Evolutionary conservation across 2,329 filamentous ascomycete species (phyloP).

Genomic region (Sclerotinia nivalis): DNA sequence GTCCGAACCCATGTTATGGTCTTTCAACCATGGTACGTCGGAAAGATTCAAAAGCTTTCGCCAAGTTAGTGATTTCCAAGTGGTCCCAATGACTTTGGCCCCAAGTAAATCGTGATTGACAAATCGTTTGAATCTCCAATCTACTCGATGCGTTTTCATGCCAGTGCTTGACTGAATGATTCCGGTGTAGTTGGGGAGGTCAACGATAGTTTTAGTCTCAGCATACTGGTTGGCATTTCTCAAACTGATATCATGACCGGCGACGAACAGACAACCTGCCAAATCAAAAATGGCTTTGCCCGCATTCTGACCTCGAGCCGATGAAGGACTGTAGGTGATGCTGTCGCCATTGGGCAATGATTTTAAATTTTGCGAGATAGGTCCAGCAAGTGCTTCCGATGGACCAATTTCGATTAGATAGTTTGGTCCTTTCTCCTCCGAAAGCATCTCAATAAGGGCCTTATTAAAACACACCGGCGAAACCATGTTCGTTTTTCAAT

Average conservation of each 20-base stretch:
- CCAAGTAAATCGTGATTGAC: slow-evolving; percentile 54
- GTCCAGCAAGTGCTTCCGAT: slow-evolving; percentile 23
- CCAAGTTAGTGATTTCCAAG: slow-evolving; percentile 35
- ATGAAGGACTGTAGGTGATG: slow-evolving; percentile 32
- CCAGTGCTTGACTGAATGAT: slow-evolving; percentile 55
- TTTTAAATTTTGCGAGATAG: slow-evolving; percentile 23
- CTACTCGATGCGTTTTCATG: slow-evolving; percentile 51
- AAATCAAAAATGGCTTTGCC: slow-evolving; percentile 16
- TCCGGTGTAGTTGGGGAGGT: slow-evolving; percentile 54
- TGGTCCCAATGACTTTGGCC: slow-evolving; percentile 26
- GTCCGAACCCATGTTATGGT: slow-evolving; percentile 52
- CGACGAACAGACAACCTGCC: slow-evolving; percentile 24
- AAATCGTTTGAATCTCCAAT: slow-evolving; percentile 48
- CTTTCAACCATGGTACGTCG: slow-evolving; percentile 54
- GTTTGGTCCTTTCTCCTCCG: neutral
- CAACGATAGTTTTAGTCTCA: slow-evolving; percentile 42
- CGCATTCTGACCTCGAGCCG: slow-evolving; percentile 15
- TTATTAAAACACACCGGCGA: slow-evolving; percentile 29
- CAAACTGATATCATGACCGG: slow-evolving; percentile 17
- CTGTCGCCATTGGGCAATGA: slow-evolving; percentile 42
- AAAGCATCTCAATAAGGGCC: slow-evolving; percentile 13
- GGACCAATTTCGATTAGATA: slow-evolving; percentile 28
- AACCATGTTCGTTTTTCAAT: slow-evolving; percentile 30
- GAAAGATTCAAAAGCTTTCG: slow-evolving; percentile 35
- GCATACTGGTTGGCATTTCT: slow-evolving; percentile 35